These are phyloP conservation scores for Circinella umbellata DNA, from an alignment of 371 early-diverging fungal species.

Conservation along the genomic window DNA sequence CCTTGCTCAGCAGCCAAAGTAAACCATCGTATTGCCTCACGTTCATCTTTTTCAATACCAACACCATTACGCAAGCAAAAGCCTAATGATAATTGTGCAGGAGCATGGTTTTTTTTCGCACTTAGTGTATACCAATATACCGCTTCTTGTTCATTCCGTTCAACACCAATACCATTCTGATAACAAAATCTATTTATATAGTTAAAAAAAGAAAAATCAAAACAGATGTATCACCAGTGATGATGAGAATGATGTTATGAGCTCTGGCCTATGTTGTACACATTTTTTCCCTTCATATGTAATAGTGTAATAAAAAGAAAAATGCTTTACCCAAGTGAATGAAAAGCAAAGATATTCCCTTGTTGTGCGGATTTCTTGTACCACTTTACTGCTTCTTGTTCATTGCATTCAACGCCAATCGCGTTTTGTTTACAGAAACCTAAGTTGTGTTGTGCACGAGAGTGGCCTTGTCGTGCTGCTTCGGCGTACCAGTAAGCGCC, in stretches of 20 bases:
- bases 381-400: constrained; percentile 70
- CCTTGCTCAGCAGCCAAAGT: constrained; percentile 69
- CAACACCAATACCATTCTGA: constrained; percentile 80
- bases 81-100: constrained; percentile 80
- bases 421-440: constrained; percentile 88
- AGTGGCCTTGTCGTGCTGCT: constrained; percentile 81
- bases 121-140: constrained; percentile 72
- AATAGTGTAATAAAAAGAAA: too few relatives aligned
- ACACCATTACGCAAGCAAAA: constrained; percentile 82
- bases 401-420: constrained; percentile 68
- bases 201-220: too few relatives aligned
- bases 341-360: constrained; percentile 79
- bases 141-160: constrained; percentile 64
- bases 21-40: constrained; percentile 74
- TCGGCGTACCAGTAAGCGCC: constrained; percentile 83
- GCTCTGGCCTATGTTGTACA: neutral
- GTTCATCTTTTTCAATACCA: constrained; percentile 69
- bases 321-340: constrained; percentile 74
- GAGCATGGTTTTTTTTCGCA: constrained; percentile 70
- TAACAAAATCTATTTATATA: constrained; percentile 60
- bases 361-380: constrained; percentile 73
- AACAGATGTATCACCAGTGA: too few relatives aligned
- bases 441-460: constrained; percentile 85
- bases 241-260: too few relatives aligned
- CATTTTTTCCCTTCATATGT: too few relatives aligned